Evolutionary conservation across 2,329 filamentous ascomycete genomes (phyloP), one percentile per base, ranked within the genome.

Genomic region (Zelopaecilomyces penicillatus): DNA sequence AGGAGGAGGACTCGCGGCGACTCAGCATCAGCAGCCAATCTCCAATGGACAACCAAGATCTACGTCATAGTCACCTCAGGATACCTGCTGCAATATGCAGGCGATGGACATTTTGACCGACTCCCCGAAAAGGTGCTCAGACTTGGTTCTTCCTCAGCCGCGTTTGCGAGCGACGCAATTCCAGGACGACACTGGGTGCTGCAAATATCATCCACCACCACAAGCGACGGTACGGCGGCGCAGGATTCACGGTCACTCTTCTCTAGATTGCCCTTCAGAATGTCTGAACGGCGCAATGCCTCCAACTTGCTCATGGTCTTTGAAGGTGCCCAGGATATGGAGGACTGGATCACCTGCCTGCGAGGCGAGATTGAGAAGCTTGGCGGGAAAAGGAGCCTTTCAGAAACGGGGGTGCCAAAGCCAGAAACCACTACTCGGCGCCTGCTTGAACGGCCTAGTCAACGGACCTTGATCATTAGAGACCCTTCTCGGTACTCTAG

Each of bases 101-200:
- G 77, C 7, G 77, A 84, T 30, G 87, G 87, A 3, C 67, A 76
- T 3, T 84, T 80, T 54, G 82, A 90, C 53, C 74, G 86, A 27
- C 61, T 82, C 8, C 87, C 87, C 0, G 87, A 93, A 60, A 87
- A 82, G 61, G 71, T 85, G 31, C 67, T 91, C 46, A 80, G 82
- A 40, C 67, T 93, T 4, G 78, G 79, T n/a, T 81, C 79, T 50
- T 76, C 85, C 39, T 90, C 86, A 3, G 85, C 84, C 8, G 87
- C 85, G 5, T 91, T 88, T 61, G 87, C 83, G 2, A 88, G 81
- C 52, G 87, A 93, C 58, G 71, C 85, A 10, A 87, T 91, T 44
- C 84, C 85, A 3, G 87, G 87, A 5, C 80, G 79, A 48, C 85
- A 89, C 56, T 90, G 85, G 79, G 87, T 91, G 5, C 63, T 91